Conservation (phyloP, 1,284 basidiomycete species). For the Cryptococcus hybrid region DNA sequence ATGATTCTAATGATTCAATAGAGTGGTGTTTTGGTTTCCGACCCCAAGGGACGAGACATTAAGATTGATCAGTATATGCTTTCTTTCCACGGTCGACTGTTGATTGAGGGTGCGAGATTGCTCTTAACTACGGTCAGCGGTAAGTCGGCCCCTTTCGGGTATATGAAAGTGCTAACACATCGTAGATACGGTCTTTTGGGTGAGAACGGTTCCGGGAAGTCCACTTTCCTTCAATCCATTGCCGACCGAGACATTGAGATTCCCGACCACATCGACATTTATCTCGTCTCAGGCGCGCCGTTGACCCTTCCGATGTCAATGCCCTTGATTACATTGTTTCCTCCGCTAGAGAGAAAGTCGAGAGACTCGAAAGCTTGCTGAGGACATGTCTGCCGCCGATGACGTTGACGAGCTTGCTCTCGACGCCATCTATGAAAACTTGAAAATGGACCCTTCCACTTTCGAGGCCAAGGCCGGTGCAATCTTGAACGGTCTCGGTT, state of each 20-base stretch:
- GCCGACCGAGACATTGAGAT: slow-evolving; percentile 93
- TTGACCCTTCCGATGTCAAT: slow-evolving; percentile 93
- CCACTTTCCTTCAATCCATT: slow-evolving; percentile 59
- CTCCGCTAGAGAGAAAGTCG: slow-evolving; percentile 91
- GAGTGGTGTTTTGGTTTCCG: slow-evolving; percentile 88
- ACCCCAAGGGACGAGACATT: slow-evolving; percentile 89
- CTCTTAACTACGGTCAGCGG: slow-evolving; percentile 95
- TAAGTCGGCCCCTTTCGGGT: slow-evolving; percentile 49
- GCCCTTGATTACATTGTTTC: slow-evolving; percentile 94
- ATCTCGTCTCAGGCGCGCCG: slow-evolving; percentile 89
- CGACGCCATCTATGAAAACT: slow-evolving; percentile 92
- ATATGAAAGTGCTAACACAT: neutral
- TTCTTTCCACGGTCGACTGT: slow-evolving; percentile 93
- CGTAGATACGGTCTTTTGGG: slow-evolving; percentile 81
- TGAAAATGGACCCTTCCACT: slow-evolving; percentile 91
- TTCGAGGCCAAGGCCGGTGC: slow-evolving; percentile 96
- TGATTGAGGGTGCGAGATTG: slow-evolving; percentile 85
- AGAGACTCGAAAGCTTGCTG: slow-evolving; percentile 83
- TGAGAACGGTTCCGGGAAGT: slow-evolving; percentile 96
- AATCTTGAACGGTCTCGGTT: slow-evolving; percentile 96
- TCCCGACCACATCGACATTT: slow-evolving; percentile 94
- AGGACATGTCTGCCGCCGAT: slow-evolving; percentile 87
- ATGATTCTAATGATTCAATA: slow-evolving; percentile 3
- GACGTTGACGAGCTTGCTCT: slow-evolving; percentile 81
- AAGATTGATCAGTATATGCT: slow-evolving; percentile 96